These are phyloP conservation scores for Geranium rotundifolium DNA, from an alignment of 345 rosid genomes.

Conservation along the genomic window DNA sequence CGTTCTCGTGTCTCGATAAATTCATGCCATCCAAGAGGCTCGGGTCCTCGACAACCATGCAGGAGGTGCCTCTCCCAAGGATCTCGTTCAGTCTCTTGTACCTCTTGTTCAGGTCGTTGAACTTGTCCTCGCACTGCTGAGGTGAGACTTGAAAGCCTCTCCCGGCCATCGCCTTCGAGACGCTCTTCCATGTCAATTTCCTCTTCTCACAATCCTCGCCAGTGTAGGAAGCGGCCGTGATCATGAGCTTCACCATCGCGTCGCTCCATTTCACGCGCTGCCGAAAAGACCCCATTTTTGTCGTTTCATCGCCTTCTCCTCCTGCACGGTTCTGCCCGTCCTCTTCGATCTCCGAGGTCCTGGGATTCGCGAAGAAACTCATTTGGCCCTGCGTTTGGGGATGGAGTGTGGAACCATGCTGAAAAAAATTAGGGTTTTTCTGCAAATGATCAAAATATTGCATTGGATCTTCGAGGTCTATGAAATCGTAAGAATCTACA, in stretches of 20 bases:
- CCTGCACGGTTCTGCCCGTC: conserved; percentile 74
- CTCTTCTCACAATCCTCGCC: conserved; percentile 70
- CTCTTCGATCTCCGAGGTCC: conserved; percentile 42
- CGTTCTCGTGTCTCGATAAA: conserved; percentile 67
- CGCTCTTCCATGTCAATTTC: conserved; percentile 86
- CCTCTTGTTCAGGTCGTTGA: conserved; percentile 83
- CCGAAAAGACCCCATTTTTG: conserved; percentile 57
- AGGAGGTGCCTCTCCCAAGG: conserved; percentile 88
- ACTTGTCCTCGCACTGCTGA: conserved; percentile 95
- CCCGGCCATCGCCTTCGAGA: conserved; percentile 84
- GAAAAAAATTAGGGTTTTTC: not conserved
- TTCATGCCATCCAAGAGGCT: conserved; percentile 61
- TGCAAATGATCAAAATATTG: not conserved
- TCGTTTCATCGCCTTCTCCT: conserved; percentile 62
- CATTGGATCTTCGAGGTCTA: not conserved
- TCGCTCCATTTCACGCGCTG: conserved; percentile 95
- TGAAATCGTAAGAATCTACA: not conserved
- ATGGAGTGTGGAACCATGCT: not conserved
- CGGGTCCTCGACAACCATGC: conserved; percentile 89
- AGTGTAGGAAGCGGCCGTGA: conserved; percentile 78
- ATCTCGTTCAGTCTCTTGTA: conserved; percentile 88
- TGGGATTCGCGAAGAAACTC: conserved; percentile 24
- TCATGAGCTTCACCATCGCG: conserved; percentile 84
- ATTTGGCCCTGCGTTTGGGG: not conserved
- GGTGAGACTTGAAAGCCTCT: conserved; percentile 80